Percentiles rank a stretch among this genome's conserved stretches.
Evolutionary conservation across 2,329 filamentous ascomycete genomes (phyloP).

Genomic region (Colletotrichum musicola): DNA sequence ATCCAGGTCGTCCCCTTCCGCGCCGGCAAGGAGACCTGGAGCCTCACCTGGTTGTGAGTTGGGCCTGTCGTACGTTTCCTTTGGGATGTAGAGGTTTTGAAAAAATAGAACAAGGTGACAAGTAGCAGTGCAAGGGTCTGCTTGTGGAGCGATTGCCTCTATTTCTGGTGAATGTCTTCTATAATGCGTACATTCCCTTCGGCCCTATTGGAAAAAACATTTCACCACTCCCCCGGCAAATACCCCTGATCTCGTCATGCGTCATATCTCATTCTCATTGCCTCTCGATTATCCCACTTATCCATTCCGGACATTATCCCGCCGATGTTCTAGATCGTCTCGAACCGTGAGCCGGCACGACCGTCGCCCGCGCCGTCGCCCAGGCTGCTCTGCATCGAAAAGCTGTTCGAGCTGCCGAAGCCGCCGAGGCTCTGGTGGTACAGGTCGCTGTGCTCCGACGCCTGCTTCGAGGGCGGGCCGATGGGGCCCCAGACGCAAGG

Average conservation of each 20-base stretch:
- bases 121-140: background rate
- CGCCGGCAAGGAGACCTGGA: slow-evolving; percentile 71
- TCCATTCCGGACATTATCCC: background rate
- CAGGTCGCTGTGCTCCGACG: slow-evolving; percentile 6
- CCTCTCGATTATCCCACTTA: background rate
- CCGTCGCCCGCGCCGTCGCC: slow-evolving; percentile 1
- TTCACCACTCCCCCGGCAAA: background rate
- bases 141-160: background rate
- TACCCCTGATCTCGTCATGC: slow-evolving; percentile 17
- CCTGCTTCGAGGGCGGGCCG: slow-evolving; percentile 44
- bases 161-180: slow-evolving; percentile 31
- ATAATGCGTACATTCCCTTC: slow-evolving; percentile 37
- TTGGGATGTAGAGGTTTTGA: too few relatives aligned
- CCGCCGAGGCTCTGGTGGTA: slow-evolving; percentile 11
- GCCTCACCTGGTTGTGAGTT: slow-evolving; percentile 57
- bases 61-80: too few relatives aligned
- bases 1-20: slow-evolving; percentile 76
- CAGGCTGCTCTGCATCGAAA: slow-evolving; percentile 10
- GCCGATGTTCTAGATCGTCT: background rate
- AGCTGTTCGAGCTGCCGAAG: slow-evolving; percentile 8
- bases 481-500: slow-evolving; percentile 47
- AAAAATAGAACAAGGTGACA: background rate
- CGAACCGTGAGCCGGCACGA: slow-evolving; percentile 5
- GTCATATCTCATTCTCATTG: slow-evolving; percentile 33
- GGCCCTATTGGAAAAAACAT: slow-evolving; percentile 5